A percentile compares a stretch with the other conserved stretches of the same genome.
phyloP scores from a whole-genome alignment of 2,329 filamentous ascomycete genomes.

The Beauveria sp. region DNA sequence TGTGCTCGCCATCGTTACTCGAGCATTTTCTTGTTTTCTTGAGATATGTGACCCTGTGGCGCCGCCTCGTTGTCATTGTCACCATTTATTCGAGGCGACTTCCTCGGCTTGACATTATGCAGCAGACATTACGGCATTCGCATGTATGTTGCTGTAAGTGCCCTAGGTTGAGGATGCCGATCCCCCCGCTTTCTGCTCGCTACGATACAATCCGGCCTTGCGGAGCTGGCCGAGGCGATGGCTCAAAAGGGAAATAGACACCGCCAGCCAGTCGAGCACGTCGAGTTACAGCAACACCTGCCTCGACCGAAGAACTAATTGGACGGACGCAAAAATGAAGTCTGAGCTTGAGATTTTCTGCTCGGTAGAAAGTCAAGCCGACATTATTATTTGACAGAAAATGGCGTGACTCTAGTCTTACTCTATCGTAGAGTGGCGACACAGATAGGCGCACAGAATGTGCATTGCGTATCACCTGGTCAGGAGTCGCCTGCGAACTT shows the following conservation, averaged over 20 bases:
- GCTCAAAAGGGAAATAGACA: constrained; percentile 4
- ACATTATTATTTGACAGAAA: too few relatives aligned
- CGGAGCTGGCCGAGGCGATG: neutral
- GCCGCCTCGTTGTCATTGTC: neutral
- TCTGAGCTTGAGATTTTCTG: too few relatives aligned
- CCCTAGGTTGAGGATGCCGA: neutral
- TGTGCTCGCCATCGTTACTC: neutral
- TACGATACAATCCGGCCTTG: neutral
- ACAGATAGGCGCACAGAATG: too few relatives aligned
- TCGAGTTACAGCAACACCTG: neutral
- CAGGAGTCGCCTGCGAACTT: too few relatives aligned
- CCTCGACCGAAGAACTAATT: neutral
- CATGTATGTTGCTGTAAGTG: neutral
- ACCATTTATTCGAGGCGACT: neutral
- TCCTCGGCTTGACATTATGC: neutral
- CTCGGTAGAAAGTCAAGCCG: too few relatives aligned
- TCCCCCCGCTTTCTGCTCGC: neutral
- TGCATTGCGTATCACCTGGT: too few relatives aligned
- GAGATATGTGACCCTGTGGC: neutral
- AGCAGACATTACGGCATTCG: neutral
- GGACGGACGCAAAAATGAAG: too few relatives aligned
- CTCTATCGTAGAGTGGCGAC: too few relatives aligned
- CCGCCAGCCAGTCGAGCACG: neutral
- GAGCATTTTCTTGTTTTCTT: neutral
- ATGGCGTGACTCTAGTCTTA: too few relatives aligned